Base-by-base conservation (phyloP, 257 asterid genomes). In the Eucommia ulmoides region DNA sequence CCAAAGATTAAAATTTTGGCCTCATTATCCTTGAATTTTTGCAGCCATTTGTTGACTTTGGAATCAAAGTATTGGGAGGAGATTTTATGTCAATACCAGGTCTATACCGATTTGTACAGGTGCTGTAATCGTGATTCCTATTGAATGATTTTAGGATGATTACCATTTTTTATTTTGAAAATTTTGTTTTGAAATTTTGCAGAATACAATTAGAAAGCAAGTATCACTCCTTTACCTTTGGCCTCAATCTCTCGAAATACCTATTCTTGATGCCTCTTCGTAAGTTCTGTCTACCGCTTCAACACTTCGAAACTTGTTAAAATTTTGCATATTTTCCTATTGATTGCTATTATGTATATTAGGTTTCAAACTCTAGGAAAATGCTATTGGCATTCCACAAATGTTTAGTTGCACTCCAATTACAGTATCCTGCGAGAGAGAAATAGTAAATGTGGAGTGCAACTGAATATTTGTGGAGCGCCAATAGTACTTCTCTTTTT, bases 51-150 rank as follows among this genome's bases (percentile, higher is more conserved):
- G 50, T 87, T n/a, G 93, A 87, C 72, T 87, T 87, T 18, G 97
- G 97, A 41, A 20, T 87, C 54, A 81, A 78, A 29, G 71, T 87
- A 20, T 58, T 83, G 68, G 94, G 97, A 20, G 93, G 83, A 3
- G 97, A 87, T 33, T 17, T 83, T 55, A 87, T 87, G 94, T 78
- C 94, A 38, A 41, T 87, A 62, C 94, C 93, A 26, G 94, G 93
- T 60, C 79, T 87, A 41, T 83, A 80, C 55, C 85, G 76, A 46
- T 80, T 68, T 50, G 77, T 87, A 70, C 97, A 80, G 92, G 96
- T 80, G 68, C 22, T 12, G 33, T 24, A 33, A 53, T 16, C 14
- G 26, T 51, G 24, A 25, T 21, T 41, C 19, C 20, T 16, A 16
- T 0, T 42, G 20, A 2, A 1, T 16, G 4, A 8, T 10, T 16